Evolutionary conservation across 208 protist species (phyloP).

Genomic region (Trypanosoma grayi): DNA sequence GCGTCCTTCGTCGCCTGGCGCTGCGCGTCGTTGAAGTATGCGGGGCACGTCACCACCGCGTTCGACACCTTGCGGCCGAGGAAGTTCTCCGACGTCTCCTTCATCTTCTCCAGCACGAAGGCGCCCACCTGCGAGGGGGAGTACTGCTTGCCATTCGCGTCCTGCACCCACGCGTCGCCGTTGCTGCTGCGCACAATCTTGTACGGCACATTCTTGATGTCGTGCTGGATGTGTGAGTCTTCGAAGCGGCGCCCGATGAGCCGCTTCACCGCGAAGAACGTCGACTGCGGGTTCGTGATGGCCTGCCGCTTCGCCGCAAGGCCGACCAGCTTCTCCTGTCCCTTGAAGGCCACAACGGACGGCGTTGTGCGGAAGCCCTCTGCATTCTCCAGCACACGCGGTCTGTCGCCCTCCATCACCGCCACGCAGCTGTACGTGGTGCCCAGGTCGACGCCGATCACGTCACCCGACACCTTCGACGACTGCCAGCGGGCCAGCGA

Average conservation of each 20-base stretch:
- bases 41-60: conserved; percentile 96
- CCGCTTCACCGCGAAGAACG: not conserved
- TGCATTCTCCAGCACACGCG: conserved; percentile 65
- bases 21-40: conserved; percentile 98
- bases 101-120: conserved; percentile 95
- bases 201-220: not conserved
- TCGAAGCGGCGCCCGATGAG: not conserved
- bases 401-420: conserved; percentile 43
- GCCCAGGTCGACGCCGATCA: conserved; percentile 22
- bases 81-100: conserved; percentile 94
- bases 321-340: conserved; percentile 64
- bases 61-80: conserved; percentile 92
- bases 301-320: not conserved
- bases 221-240: not conserved
- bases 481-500: conserved; percentile 43
- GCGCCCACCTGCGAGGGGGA: conserved; percentile 95
- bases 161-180: conserved; percentile 96
- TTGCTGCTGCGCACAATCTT: conserved; percentile 51
- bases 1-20: conserved; percentile 98
- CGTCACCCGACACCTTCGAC: conserved; percentile 57
- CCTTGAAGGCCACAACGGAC: conserved; percentile 83
- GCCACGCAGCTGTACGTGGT: conserved; percentile 72
- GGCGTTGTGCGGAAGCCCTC: conserved; percentile 86
- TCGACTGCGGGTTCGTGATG: not conserved
- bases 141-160: conserved; percentile 79